A percentile compares a stretch with the other conserved stretches of the same genome.
These are phyloP conservation scores for Fragaria nilgerrensis DNA, from an alignment of 306 rosid species.

Conservation along the genomic window DNA sequence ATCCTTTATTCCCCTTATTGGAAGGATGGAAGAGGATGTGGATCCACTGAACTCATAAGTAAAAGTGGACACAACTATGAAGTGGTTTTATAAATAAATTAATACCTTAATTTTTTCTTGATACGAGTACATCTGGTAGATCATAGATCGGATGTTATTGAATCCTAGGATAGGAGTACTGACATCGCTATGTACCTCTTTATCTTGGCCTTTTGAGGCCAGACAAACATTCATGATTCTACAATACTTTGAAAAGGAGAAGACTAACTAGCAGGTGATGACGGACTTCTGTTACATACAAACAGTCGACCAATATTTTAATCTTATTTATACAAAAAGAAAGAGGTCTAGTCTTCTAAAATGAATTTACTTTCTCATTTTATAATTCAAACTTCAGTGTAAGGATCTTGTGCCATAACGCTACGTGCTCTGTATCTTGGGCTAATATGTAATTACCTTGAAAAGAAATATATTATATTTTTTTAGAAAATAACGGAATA, in stretches of 20 bases:
- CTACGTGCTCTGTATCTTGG: too few species aligned
- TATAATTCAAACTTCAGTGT: too few species aligned
- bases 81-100: too few species aligned
- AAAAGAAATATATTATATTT: not conserved
- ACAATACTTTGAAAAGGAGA: not conserved
- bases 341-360: not conserved
- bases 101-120: too few species aligned
- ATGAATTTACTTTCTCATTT: not conserved
- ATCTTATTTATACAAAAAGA: not conserved
- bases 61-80: too few species aligned
- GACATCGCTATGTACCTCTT: not conserved
- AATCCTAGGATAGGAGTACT: not conserved
- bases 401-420: too few species aligned
- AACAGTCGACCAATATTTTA: not conserved
- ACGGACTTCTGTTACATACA: not conserved
- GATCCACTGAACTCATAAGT: too few species aligned
- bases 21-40: too few species aligned
- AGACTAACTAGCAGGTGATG: not conserved
- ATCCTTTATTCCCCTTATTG: too few species aligned
- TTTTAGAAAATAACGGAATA: not conserved
- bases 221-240: not conserved
- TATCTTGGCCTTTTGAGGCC: not conserved
- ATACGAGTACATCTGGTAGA: too few species aligned
- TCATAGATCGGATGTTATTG: too few species aligned
- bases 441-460: not conserved